A percentile compares a stretch with the other conserved stretches of the same genome.
Evolutionary conservation across 805 yeast species (phyloP).

Genomic region (Torulaspora quercuum): DNA sequence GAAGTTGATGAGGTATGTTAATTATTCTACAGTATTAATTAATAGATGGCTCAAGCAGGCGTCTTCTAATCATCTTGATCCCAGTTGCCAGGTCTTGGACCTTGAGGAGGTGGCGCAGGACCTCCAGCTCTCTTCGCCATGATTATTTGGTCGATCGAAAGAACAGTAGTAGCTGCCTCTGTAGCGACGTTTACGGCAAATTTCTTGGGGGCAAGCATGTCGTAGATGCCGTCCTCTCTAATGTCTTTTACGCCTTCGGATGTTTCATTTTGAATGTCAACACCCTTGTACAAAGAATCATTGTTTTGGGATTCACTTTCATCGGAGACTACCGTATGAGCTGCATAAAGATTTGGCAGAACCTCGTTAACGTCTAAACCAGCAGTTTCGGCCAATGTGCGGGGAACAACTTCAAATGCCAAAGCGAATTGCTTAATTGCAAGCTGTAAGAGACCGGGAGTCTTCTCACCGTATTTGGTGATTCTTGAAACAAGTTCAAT

Average conservation of each 20-base stretch:
- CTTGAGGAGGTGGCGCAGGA: conserved; percentile 79
- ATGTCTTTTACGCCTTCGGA: conserved; percentile 71
- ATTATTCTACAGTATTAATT: conserved; percentile 8
- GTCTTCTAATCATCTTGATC: conserved; percentile 73
- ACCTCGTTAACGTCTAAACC: conserved; percentile 89
- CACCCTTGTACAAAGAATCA: conserved; percentile 47
- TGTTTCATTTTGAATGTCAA: conserved; percentile 75
- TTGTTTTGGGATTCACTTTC: conserved; percentile 20
- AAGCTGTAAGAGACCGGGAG: conserved; percentile 88
- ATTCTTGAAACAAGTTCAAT: conserved; percentile 78
- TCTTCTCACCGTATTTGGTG: conserved; percentile 83
- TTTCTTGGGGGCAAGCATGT: conserved; percentile 72
- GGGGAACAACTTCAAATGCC: conserved; percentile 92
- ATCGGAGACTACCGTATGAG: conserved; percentile 51
- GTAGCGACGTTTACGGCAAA: conserved; percentile 92
- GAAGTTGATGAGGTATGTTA: no score
- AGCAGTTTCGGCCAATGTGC: conserved; percentile 89
- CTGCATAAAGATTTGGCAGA: conserved; percentile 84
- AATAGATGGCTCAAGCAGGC: neutral
- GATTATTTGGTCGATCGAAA: conserved; percentile 93
- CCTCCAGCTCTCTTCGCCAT: conserved; percentile 99
- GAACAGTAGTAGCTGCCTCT: conserved; percentile 81
- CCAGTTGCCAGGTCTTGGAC: conserved; percentile 91
- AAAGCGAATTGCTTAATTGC: conserved; percentile 92
- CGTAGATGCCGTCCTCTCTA: conserved; percentile 65